Conservation (phyloP, 1,284 basidiomycete genomes). For the Hemileia vastatrix region DNA sequence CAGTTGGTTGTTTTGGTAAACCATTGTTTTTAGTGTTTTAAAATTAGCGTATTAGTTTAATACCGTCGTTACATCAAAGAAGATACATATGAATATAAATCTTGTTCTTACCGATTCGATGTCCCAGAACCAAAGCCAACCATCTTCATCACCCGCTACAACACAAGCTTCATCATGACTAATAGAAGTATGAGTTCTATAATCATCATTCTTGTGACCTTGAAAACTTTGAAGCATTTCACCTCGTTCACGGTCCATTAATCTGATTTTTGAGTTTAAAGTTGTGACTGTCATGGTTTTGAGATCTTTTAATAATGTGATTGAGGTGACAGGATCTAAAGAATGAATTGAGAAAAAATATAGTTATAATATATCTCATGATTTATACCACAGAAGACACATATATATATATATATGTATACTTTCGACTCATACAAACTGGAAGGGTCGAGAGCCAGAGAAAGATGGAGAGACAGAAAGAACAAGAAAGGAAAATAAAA, state of each 20-base stretch:
- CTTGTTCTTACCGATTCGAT: too few species aligned
- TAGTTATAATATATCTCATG: not conserved
- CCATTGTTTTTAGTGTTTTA: too few species aligned
- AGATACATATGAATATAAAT: too few species aligned
- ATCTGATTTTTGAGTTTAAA: conserved; percentile 69
- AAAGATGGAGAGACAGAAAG: not conserved
- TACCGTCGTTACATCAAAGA: too few species aligned
- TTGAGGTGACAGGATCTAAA: conserved; percentile 70
- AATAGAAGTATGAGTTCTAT: conserved; percentile 73
- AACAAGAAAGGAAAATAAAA: not conserved
- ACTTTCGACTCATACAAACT: too few species aligned
- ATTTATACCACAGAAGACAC: not conserved
- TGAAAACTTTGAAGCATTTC: conserved; percentile 73
- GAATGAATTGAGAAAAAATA: not conserved
- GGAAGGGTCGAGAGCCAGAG: not conserved
- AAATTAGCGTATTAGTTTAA: too few species aligned
- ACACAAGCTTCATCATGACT: conserved; percentile 67
- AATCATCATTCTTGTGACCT: conserved; percentile 63
- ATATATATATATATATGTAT: not conserved
- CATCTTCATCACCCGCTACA: conserved; percentile 79
- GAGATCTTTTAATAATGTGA: conserved; percentile 63
- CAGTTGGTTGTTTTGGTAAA: too few species aligned
- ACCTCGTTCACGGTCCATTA: conserved; percentile 76
- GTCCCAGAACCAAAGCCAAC: too few species aligned
- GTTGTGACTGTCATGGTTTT: conserved; percentile 70